Base-by-base conservation (phyloP, 2,329 filamentous ascomycete species). In the Trichoderma sp. region DNA sequence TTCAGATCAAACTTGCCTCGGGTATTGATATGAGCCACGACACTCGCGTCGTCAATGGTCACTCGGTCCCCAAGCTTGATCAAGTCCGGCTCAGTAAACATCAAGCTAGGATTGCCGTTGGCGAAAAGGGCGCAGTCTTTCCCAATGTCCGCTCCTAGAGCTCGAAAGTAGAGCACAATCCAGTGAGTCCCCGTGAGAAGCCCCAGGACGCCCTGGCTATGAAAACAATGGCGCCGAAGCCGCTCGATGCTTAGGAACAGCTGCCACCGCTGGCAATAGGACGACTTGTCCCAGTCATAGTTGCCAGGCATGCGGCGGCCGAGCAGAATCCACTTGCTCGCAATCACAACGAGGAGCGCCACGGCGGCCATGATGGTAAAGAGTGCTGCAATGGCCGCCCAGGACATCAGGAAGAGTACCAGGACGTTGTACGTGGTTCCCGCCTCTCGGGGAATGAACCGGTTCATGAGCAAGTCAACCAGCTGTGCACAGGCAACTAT, bases 241-340 rank as follows among this genome's bases (percentile, higher is more conserved):
- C 77, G 78, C 74, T 86, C 83, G 44, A 85, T 78, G 34, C 78
- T 77, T 3, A 85, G 75, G 70, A 82, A 83, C 9, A 85, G 70
- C 69, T 86, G 83, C 83, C 84, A 86, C 41, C 82, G 80, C 69
- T 86, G 84, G 72, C 83, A 85, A 73, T 86, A 86, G 17, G 78
- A 76, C 21, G 76, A 81, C 71, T 81, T 81, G 70, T 86, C 84
- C 84, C 84, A 86, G 72, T 85, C 82, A 68, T 84, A 84, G 67
- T 81, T 82, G 15, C 84, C 84, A 3, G 80, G 80, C 66, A 74
- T 73, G 45, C 83, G 77, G 21, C 79, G 79, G 17, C 83, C 83
- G 26, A 86, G 75, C 2, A 86, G 72, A 2, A 74, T 64, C 83
- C 84, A 86, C 70, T 86, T 86, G 9, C 79, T 73, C 3, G 68